Conservation (phyloP, 345 rosid species). For the Trapa bicornis region DNA sequence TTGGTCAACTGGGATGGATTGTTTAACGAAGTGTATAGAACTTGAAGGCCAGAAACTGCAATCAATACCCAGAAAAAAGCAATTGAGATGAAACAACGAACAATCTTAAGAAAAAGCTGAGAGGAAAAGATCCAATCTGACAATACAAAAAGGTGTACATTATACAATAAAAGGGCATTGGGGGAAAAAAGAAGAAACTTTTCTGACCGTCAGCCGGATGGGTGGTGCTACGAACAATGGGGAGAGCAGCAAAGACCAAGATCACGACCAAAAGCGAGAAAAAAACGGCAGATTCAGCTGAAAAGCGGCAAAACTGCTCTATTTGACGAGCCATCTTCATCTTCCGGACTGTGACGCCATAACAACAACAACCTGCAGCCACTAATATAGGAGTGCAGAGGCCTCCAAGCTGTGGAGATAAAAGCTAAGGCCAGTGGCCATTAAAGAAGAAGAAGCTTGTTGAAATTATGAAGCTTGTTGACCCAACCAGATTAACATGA, state of each 20-base stretch:
- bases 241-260: constrained; percentile 8
- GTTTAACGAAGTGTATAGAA: constrained; percentile 61
- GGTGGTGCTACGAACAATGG: constrained; percentile 24
- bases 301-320: constrained; percentile 1
- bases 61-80: not conserved
- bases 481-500: too few species aligned
- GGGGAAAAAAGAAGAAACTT: not conserved
- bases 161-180: not conserved
- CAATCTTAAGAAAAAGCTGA: not conserved
- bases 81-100: not conserved
- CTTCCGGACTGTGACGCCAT: too few species aligned
- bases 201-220: constrained; percentile 30
- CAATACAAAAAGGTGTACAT: not conserved
- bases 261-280: constrained; percentile 10
- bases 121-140: not conserved
- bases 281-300: constrained; percentile 7
- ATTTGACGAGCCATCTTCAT: constrained; percentile 9
- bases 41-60: constrained; percentile 84
- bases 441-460: too few species aligned
- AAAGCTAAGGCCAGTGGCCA: too few species aligned
- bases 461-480: too few species aligned
- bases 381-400: too few species aligned
- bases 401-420: too few species aligned
- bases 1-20: constrained; percentile 74
- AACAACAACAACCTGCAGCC: too few species aligned